A percentile compares a stretch with the other conserved stretches of the same genome.
phyloP scores from a whole-genome alignment of 208 protist species.

The Acanthamoeba culbertsoni region DNA sequence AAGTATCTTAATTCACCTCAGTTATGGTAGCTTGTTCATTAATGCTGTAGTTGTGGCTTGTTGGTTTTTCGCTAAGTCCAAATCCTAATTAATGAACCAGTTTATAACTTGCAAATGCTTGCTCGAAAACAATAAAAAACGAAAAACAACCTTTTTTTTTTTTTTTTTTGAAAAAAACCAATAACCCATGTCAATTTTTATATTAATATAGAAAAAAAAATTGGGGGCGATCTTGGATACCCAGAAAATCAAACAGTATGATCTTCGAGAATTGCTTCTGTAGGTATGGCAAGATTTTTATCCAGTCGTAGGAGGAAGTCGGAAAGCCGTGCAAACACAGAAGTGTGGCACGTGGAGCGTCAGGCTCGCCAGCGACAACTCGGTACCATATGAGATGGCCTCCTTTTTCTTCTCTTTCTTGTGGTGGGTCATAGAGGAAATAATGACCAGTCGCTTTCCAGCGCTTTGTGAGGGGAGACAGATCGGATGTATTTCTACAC shows the following conservation, averaged over 20 bases:
- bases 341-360: neutral
- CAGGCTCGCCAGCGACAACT: neutral
- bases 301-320: constrained; percentile 1
- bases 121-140: neutral
- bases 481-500: neutral
- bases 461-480: neutral
- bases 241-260: neutral
- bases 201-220: neutral
- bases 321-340: neutral
- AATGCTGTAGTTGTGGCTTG: neutral
- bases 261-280: neutral
- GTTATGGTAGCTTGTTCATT: neutral
- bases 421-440: neutral
- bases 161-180: neutral
- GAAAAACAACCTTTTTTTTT: neutral
- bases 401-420: neutral
- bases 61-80: constrained; percentile 13
- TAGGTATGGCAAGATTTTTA: neutral
- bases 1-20: neutral
- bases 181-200: neutral
- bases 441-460: neutral
- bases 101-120: neutral
- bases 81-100: neutral
- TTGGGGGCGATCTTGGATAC: neutral
- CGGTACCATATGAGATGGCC: neutral